These are phyloP conservation scores for Aspergillus indologenus DNA, from an alignment of 495 filamentous ascomycete genomes.

Conservation along the genomic window DNA sequence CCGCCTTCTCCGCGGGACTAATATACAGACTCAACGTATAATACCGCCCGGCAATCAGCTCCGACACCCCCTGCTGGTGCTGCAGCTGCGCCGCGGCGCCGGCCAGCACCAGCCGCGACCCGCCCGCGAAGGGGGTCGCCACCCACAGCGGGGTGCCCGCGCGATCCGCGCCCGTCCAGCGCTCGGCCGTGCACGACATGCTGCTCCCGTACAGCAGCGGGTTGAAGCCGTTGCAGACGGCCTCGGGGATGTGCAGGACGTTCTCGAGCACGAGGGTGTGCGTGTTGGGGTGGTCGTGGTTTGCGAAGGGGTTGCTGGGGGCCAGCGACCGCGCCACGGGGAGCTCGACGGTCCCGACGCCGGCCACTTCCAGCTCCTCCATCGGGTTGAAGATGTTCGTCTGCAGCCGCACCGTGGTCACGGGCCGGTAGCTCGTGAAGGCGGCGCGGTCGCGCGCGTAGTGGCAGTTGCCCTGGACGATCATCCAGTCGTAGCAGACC, in stretches of 20 bases:
- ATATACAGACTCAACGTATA: slow-evolving; percentile 31
- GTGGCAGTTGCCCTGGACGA: slow-evolving; percentile 29
- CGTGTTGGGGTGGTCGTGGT: too few species aligned
- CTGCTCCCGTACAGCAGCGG: slow-evolving; percentile 26
- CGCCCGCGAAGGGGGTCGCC: slow-evolving; percentile 18
- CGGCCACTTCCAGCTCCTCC: slow-evolving; percentile 25
- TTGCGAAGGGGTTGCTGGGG: slow-evolving; percentile 6
- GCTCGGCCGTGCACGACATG: slow-evolving; percentile 19
- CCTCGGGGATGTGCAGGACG: slow-evolving; percentile 32
- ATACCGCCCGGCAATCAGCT: slow-evolving; percentile 25
- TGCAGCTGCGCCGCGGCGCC: too few species aligned
- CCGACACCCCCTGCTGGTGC: slow-evolving; percentile 22
- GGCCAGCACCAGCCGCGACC: slow-evolving; percentile 20
- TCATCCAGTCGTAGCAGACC: slow-evolving; percentile 31
- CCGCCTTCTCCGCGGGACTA: slow-evolving; percentile 21
- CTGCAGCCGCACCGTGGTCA: slow-evolving; percentile 10
- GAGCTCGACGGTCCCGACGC: slow-evolving; percentile 26
- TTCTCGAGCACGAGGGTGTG: slow-evolving; percentile 22
- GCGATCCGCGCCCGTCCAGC: slow-evolving; percentile 23
- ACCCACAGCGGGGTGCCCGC: slow-evolving; percentile 22
- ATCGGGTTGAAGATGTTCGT: slow-evolving; percentile 27
- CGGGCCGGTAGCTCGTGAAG: slow-evolving; percentile 26
- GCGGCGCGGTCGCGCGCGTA: slow-evolving; percentile 28
- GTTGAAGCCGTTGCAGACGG: slow-evolving; percentile 32
- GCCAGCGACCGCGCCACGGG: slow-evolving; percentile 6